Evolutionary conservation across 495 filamentous ascomycete genomes (phyloP).

Genomic region (Neurospora sp.): DNA sequence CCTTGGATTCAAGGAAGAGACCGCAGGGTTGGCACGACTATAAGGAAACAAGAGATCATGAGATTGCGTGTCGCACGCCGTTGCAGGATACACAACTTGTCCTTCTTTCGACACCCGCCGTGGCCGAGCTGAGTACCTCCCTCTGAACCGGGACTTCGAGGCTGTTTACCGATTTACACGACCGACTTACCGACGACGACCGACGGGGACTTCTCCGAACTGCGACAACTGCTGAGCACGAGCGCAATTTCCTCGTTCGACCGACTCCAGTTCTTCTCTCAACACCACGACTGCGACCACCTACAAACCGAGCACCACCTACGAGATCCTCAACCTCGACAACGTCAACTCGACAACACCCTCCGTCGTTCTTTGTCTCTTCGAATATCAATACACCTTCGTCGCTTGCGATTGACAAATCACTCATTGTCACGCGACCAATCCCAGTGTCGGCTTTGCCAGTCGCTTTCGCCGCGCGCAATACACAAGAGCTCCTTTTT

Average conservation of each 20-base stretch:
- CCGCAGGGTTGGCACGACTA: background rate
- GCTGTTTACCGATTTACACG: background rate
- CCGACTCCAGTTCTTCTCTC: background rate
- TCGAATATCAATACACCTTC: background rate
- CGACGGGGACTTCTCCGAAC: background rate
- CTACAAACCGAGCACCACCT: background rate
- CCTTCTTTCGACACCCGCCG: constrained; percentile 8
- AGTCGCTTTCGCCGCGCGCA: background rate
- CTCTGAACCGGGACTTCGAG: background rate
- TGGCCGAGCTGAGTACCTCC: constrained; percentile 10
- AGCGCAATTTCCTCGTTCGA: background rate
- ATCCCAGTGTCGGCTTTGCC: background rate
- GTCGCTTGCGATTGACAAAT: background rate
- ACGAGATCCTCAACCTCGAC: background rate
- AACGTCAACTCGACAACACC: background rate
- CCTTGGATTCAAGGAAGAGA: background rate
- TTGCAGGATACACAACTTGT: constrained; percentile 6
- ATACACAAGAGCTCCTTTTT: background rate
- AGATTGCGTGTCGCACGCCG: constrained; percentile 6
- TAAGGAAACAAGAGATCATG: constrained; percentile 16
- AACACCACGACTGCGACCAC: background rate
- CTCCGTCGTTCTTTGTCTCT: background rate
- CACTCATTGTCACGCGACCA: background rate
- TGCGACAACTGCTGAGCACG: background rate
- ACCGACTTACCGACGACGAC: background rate